These are phyloP conservation scores for Coemansia nantahalensis DNA, from an alignment of 192 early-diverging fungal genomes.

Conservation along the genomic window DNA sequence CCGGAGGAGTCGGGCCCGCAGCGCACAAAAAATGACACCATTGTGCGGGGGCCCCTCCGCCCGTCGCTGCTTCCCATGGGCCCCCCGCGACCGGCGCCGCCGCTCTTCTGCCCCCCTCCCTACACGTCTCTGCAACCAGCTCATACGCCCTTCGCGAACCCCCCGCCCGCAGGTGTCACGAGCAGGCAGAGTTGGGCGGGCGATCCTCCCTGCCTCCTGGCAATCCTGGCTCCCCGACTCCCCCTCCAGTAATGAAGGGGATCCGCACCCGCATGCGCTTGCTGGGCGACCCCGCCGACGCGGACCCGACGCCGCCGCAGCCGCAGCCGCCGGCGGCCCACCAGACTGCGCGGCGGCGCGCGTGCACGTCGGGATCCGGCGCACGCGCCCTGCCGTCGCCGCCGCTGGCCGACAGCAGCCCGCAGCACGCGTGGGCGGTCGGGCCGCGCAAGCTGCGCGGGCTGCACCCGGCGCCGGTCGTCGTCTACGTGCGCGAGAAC, in stretches of 20 bases:
- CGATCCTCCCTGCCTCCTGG: slow-evolving; percentile 3
- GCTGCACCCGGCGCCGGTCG: slow-evolving; percentile 38
- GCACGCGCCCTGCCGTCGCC: slow-evolving; percentile 28
- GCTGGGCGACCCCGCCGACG: slow-evolving; percentile 2
- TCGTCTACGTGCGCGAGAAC: slow-evolving; percentile 46
- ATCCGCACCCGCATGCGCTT: slow-evolving; percentile 41
- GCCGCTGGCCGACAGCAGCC: slow-evolving; percentile 4
- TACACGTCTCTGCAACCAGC: too few relatives aligned
- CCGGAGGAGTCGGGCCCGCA: too few relatives aligned
- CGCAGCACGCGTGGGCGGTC: slow-evolving; percentile 31
- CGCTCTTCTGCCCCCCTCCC: too few relatives aligned
- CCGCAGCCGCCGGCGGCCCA: neutral
- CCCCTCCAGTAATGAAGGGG: slow-evolving; percentile 21
- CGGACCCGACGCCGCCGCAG: too few relatives aligned
- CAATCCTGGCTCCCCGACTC: neutral
- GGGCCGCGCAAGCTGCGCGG: slow-evolving; percentile 46
- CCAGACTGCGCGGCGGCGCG: slow-evolving; percentile 15
- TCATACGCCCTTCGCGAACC: too few relatives aligned
- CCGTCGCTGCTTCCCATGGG: too few relatives aligned
- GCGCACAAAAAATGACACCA: too few relatives aligned
- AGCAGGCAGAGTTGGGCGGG: neutral
- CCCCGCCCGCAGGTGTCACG: too few relatives aligned
- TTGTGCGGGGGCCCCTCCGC: too few relatives aligned
- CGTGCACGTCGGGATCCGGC: slow-evolving; percentile 22
- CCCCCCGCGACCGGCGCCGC: too few relatives aligned